phyloP scores from a whole-genome alignment of 352 stramenopile species.

The Aphanomyces stellatus region DNA sequence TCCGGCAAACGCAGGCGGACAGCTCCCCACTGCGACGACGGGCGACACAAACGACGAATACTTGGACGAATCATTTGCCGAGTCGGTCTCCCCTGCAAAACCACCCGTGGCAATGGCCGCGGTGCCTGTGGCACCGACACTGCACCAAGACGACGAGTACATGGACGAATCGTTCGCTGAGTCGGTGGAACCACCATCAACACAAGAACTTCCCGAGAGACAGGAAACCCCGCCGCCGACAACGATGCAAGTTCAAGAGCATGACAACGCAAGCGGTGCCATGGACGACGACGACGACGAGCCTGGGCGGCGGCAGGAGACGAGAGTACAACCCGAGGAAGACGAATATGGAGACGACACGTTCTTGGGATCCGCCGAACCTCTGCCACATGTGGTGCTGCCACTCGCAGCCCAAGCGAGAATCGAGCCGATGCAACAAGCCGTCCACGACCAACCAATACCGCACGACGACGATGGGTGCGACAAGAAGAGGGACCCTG shows the following conservation, averaged over 20 bases:
- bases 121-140: not conserved
- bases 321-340: too few species aligned
- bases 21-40: not conserved
- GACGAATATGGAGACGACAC: too few species aligned
- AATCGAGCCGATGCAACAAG: too few species aligned
- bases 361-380: too few species aligned
- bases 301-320: too few species aligned
- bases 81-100: not conserved
- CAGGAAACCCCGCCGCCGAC: not conserved
- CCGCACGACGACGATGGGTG: too few species aligned
- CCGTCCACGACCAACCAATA: too few species aligned
- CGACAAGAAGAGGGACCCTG: too few species aligned
- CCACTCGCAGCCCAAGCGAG: too few species aligned
- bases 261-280: not conserved
- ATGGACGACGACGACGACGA: not conserved
- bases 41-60: not conserved
- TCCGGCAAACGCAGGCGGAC: not conserved
- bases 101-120: not conserved
- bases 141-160: slow-evolving; percentile 14
- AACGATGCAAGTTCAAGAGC: too few species aligned
- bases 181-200: slow-evolving; percentile 14
- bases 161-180: slow-evolving; percentile 28
- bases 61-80: slow-evolving; percentile 24
- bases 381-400: too few species aligned
- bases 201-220: not conserved